These are phyloP conservation scores for Panicum virgatum DNA, from an alignment of 202 grass and related monocot genomes.

Conservation along the genomic window DNA sequence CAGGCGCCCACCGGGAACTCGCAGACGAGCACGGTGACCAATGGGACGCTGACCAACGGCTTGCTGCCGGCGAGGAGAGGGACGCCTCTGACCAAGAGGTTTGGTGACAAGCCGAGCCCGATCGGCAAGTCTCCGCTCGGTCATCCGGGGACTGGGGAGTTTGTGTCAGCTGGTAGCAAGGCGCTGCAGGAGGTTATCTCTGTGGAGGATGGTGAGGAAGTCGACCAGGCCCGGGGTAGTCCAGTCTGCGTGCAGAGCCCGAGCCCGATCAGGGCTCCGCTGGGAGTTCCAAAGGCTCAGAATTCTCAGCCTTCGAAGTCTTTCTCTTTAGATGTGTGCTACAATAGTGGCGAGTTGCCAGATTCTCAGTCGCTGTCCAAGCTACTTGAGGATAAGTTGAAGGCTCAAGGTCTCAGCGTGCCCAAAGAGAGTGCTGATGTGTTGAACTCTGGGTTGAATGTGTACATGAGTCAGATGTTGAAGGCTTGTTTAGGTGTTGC, in stretches of 20 bases:
- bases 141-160: constrained; percentile 39
- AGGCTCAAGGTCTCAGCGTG: constrained; percentile 48
- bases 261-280: constrained; percentile 67
- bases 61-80: constrained; percentile 31
- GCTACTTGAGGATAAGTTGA: constrained; percentile 59
- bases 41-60: constrained; percentile 39
- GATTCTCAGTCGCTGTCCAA: constrained; percentile 48
- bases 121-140: constrained; percentile 65
- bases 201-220: constrained; percentile 80
- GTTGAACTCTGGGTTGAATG: constrained; percentile 72
- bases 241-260: constrained; percentile 62
- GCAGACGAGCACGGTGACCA: constrained; percentile 41
- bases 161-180: constrained; percentile 49
- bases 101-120: constrained; percentile 52
- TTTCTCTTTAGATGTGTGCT: constrained; percentile 48
- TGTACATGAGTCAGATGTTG: constrained; percentile 57
- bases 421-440: constrained; percentile 52
- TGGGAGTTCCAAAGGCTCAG: constrained; percentile 46
- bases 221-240: constrained; percentile 62
- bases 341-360: constrained; percentile 59
- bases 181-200: constrained; percentile 57
- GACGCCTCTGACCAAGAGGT: constrained; percentile 25
- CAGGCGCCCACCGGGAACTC: constrained; percentile 65
- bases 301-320: constrained; percentile 31
- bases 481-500: constrained; percentile 59